Conservation (phyloP, 768 basidiomycete genomes). For the Suillus ampliporus region DNA sequence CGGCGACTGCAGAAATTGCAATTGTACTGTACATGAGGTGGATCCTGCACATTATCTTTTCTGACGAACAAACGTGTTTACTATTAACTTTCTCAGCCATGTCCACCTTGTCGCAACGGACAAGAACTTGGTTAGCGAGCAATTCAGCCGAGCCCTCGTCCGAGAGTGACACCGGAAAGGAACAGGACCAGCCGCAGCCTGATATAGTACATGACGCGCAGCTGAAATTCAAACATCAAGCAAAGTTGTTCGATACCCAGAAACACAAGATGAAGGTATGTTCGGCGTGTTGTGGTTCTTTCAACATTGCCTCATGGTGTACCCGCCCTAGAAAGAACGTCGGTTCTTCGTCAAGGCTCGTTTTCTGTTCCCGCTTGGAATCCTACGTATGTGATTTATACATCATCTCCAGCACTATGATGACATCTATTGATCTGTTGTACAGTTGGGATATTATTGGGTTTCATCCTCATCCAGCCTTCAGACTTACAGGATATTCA, state of each 20-base stretch:
- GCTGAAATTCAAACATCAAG: conserved; percentile 28
- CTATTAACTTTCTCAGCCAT: neutral
- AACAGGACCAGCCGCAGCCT: conserved; percentile 6
- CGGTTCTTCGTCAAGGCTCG: conserved; percentile 39
- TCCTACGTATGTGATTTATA: conserved; percentile 52
- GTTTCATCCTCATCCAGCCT: conserved; percentile 69
- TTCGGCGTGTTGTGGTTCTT: neutral
- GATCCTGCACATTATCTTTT: neutral
- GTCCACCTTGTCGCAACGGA: conserved; percentile 35
- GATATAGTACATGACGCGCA: conserved; percentile 21
- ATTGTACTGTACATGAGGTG: neutral
- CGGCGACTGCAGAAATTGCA: neutral
- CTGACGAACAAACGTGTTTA: neutral
- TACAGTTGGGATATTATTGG: conserved; percentile 69
- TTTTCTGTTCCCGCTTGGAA: conserved; percentile 75
- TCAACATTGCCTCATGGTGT: neutral
- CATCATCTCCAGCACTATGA: conserved; percentile 11
- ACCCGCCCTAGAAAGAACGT: conserved; percentile 17
- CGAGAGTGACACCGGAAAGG: conserved; percentile 2
- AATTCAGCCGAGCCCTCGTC: conserved; percentile 20
- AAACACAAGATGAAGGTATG: conserved; percentile 32
- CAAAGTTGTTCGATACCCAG: conserved; percentile 31
- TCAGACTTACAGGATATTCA: conserved; percentile 72
- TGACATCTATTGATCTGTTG: conserved; percentile 8
- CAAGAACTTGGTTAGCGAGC: conserved; percentile 32